These are phyloP conservation scores for Phytophthora foliorum DNA, from an alignment of 352 stramenopile genomes.

Conservation along the genomic window DNA sequence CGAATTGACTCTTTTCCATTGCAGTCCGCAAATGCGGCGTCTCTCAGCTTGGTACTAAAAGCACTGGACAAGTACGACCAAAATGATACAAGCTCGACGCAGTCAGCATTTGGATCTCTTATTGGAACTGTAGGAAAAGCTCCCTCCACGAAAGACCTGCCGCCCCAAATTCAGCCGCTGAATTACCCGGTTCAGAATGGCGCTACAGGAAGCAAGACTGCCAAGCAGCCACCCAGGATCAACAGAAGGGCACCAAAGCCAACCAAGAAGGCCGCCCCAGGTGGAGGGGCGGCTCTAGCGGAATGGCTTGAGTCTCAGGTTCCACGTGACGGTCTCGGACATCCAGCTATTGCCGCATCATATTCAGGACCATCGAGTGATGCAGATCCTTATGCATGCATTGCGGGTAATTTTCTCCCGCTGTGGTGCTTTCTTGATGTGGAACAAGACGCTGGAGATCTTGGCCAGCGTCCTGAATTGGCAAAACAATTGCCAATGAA, in stretches of 20 bases:
- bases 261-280: constrained; percentile 20
- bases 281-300: constrained; percentile 37
- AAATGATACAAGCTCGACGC: constrained; percentile 34
- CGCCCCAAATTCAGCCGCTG: constrained; percentile 18
- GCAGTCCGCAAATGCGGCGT: constrained; percentile 43
- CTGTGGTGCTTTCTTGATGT: constrained; percentile 83
- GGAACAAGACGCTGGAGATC: constrained; percentile 30
- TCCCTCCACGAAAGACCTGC: constrained; percentile 19
- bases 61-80: constrained; percentile 73
- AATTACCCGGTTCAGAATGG: constrained; percentile 30
- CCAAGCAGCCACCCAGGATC: constrained; percentile 12
- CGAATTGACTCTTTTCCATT: constrained; percentile 13
- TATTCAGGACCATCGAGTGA: constrained; percentile 11
- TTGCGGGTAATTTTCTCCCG: constrained; percentile 65
- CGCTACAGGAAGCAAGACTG: constrained; percentile 2
- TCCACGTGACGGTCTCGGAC: constrained; percentile 56
- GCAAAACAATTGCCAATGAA: constrained; percentile 55
- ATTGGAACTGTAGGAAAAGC: constrained; percentile 29
- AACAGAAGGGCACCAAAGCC: constrained; percentile 20
- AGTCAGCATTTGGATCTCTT: constrained; percentile 40
- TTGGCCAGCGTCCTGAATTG: constrained; percentile 26
- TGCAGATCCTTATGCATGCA: constrained; percentile 33
- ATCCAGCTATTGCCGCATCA: constrained; percentile 45
- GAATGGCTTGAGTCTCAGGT: constrained; percentile 61
- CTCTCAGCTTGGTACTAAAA: constrained; percentile 65